These are phyloP conservation scores for Podospora fimiseda DNA, from an alignment of 495 filamentous ascomycete genomes.

Conservation along the genomic window DNA sequence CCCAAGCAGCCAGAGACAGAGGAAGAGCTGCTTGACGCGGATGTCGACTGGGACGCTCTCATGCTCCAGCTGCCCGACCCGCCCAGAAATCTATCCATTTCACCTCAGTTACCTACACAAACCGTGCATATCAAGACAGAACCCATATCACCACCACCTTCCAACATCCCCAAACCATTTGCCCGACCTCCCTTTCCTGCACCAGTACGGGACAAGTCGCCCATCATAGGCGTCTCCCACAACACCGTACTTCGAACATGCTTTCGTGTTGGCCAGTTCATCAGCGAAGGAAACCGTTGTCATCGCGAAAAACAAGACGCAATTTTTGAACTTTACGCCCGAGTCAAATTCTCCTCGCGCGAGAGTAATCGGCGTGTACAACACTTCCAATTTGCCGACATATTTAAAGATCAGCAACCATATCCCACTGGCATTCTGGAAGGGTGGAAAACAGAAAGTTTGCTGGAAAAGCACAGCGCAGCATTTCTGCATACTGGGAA, in stretches of 20 bases:
- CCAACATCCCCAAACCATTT: constrained; percentile 27
- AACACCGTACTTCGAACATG: constrained; percentile 47
- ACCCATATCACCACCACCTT: background rate
- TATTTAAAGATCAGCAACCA: constrained; percentile 51
- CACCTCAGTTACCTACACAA: background rate
- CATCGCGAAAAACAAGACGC: constrained; percentile 32
- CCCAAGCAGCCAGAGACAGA: background rate
- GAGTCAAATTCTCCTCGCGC: constrained; percentile 48
- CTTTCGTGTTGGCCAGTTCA: constrained; percentile 54
- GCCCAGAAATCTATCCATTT: background rate
- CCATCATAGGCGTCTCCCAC: constrained; percentile 45
- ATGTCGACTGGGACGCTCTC: constrained; percentile 33
- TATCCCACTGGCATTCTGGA: constrained; percentile 44
- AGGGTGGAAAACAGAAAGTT: constrained; percentile 40
- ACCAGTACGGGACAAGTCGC: constrained; percentile 44
- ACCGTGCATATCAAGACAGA: background rate
- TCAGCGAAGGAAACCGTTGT: constrained; percentile 38
- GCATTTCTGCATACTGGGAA: constrained; percentile 28
- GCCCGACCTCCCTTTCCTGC: constrained; percentile 44
- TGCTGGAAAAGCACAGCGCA: constrained; percentile 43
- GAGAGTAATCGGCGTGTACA: constrained; percentile 40
- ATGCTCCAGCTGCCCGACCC: constrained; percentile 12
- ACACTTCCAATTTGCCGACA: constrained; percentile 53
- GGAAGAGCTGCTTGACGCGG: constrained; percentile 30
- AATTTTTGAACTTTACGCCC: constrained; percentile 53